Conservation (phyloP, 2,329 filamentous ascomycete species). For the Pseudocercospora pini-densiflorae region DNA sequence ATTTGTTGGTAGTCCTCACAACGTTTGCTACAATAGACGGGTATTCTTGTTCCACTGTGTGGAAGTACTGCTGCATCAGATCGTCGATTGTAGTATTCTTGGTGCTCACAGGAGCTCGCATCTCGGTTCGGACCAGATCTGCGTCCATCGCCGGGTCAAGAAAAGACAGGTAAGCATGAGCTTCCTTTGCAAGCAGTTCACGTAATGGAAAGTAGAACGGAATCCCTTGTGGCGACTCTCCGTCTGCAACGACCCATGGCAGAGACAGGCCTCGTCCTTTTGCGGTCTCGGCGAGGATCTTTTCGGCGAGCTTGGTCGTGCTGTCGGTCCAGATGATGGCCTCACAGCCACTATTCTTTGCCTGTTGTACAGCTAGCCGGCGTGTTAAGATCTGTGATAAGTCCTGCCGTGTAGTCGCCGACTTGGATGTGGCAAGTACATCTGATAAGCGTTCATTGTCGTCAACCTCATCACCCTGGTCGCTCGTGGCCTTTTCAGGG, state of each 20-base stretch:
- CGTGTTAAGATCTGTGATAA: slow-evolving; percentile 71
- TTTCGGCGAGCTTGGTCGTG: slow-evolving; percentile 84
- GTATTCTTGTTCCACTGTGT: slow-evolving; percentile 81
- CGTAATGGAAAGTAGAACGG: slow-evolving; percentile 79
- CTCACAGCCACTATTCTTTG: slow-evolving; percentile 64
- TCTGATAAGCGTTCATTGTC: slow-evolving; percentile 10
- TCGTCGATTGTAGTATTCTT: slow-evolving; percentile 88
- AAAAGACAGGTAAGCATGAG: slow-evolving; percentile 65
- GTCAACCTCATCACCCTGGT: neutral
- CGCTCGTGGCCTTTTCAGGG: neutral
- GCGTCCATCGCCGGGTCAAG: slow-evolving; percentile 43
- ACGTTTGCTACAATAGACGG: slow-evolving; percentile 95
- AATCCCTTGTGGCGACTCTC: slow-evolving; percentile 61
- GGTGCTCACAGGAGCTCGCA: slow-evolving; percentile 59
- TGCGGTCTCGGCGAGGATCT: slow-evolving; percentile 83
- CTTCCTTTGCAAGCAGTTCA: slow-evolving; percentile 82
- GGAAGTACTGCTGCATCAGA: slow-evolving; percentile 87
- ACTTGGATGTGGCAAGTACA: slow-evolving; percentile 23
- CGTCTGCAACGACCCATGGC: slow-evolving; percentile 82
- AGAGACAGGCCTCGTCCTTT: slow-evolving; percentile 87
- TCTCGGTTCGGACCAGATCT: slow-evolving; percentile 40
- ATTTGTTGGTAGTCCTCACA: slow-evolving; percentile 85
- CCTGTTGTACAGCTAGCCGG: slow-evolving; percentile 70
- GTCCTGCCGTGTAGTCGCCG: slow-evolving; percentile 77
- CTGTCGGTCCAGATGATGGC: slow-evolving; percentile 82